A percentile compares a stretch with the other conserved stretches of the same genome.
phyloP scores from a whole-genome alignment of 106 monocot species.

The Acorus calamus region DNA sequence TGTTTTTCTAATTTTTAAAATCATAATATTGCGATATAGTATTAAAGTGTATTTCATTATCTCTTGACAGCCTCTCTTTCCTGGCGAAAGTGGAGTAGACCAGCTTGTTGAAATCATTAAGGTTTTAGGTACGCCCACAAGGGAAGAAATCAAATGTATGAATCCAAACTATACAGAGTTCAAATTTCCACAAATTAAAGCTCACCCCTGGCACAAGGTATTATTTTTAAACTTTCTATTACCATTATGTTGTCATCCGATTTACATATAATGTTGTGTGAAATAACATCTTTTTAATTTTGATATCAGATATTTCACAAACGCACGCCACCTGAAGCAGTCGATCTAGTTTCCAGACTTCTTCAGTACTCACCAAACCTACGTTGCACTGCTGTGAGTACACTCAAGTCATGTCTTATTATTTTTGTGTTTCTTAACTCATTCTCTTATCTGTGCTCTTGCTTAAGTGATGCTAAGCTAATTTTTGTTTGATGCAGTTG shows the following conservation, averaged over 20 bases:
- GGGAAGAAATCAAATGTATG: conserved; percentile 81
- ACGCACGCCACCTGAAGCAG: conserved; percentile 60
- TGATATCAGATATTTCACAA: conserved; percentile 42
- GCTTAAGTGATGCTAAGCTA: background rate
- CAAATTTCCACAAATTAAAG: conserved; percentile 68
- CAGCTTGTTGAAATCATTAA: conserved; percentile 63
- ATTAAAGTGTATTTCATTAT: background rate
- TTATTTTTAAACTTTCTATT: background rate
- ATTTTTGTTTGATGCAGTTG: conserved; percentile 14
- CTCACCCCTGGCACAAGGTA: conserved; percentile 78
- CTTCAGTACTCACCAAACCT: conserved; percentile 68
- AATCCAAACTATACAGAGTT: conserved; percentile 70
- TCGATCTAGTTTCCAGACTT: conserved; percentile 62
- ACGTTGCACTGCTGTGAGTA: conserved; percentile 58
- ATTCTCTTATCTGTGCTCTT: background rate
- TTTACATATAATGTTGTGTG: background rate
- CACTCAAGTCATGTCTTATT: background rate
- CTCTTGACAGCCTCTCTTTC: conserved; percentile 41
- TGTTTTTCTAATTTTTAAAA: background rate
- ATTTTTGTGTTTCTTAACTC: background rate
- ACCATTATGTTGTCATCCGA: background rate
- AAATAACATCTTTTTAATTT: background rate
- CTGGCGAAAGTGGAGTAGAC: conserved; percentile 58
- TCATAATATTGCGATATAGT: too few species aligned
- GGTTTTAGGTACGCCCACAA: conserved; percentile 59